These are phyloP conservation scores for Aspergillus fumigatus DNA, from an alignment of 2,329 filamentous ascomycete species.

Conservation along the genomic window DNA sequence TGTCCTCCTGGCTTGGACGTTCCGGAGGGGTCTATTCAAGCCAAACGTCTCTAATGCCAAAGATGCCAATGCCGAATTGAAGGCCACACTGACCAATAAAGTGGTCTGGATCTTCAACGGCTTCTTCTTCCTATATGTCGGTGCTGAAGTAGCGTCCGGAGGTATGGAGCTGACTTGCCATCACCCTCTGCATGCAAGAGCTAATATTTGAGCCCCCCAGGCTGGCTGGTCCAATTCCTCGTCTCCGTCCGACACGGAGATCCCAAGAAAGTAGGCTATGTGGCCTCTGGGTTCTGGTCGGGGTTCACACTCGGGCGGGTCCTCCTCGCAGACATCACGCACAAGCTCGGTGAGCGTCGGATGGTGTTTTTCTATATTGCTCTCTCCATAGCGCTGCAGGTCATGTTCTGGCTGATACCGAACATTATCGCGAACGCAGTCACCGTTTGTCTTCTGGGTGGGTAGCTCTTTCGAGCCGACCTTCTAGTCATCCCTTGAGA, in stretches of 20 bases:
- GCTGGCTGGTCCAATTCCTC: constrained; percentile 22
- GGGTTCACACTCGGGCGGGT: constrained; percentile 21
- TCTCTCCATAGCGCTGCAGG: constrained; percentile 15
- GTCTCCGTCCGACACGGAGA: constrained; percentile 19
- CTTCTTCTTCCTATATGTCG: constrained; percentile 23
- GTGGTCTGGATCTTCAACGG: constrained; percentile 21
- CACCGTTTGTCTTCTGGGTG: constrained; percentile 20
- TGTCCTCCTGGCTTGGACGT: constrained; percentile 13
- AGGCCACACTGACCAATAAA: constrained; percentile 14
- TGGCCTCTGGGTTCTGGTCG: constrained; percentile 21
- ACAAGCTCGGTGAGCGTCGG: constrained; percentile 19
- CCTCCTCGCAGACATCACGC: constrained; percentile 19
- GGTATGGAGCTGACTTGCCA: constrained; percentile 6
- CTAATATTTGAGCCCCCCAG: constrained; percentile 1
- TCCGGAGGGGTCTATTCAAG: constrained; percentile 16
- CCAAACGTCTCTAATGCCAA: constrained; percentile 17
- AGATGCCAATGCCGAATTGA: constrained; percentile 15
- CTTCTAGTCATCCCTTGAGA: background rate
- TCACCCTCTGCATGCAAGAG: background rate
- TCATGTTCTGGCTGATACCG: constrained; percentile 21
- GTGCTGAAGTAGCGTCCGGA: constrained; percentile 21
- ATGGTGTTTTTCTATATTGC: constrained; percentile 20
- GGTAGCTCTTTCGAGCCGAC: background rate
- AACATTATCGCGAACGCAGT: constrained; percentile 20
- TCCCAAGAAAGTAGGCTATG: constrained; percentile 20